These are phyloP conservation scores for Reticulascus tulasneorum DNA, from an alignment of 2,329 filamentous ascomycete species.

Conservation along the genomic window DNA sequence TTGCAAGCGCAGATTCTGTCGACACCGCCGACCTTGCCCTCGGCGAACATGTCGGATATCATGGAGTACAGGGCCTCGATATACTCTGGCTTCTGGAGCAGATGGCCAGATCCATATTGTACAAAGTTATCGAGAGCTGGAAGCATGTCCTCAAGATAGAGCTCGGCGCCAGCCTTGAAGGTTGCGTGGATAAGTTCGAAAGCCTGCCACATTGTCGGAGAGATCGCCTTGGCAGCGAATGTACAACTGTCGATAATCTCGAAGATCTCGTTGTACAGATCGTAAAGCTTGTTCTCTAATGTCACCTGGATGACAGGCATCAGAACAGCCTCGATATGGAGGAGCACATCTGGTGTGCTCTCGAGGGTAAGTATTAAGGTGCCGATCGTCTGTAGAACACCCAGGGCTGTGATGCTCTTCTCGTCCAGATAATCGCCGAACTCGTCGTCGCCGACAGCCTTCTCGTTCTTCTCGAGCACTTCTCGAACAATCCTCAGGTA, in stretches of 20 bases:
- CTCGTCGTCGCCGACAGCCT: slow-evolving; percentile 69
- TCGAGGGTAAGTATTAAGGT: slow-evolving; percentile 95
- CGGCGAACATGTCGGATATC: slow-evolving; percentile 91
- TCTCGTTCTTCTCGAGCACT: slow-evolving; percentile 78
- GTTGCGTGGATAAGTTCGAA: slow-evolving; percentile 96
- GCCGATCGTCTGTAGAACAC: slow-evolving; percentile 94
- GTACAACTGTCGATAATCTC: slow-evolving; percentile 99
- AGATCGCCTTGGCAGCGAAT: slow-evolving; percentile 93
- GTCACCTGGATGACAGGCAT: slow-evolving; percentile 98
- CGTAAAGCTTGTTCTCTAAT: slow-evolving; percentile 95
- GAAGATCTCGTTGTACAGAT: slow-evolving; percentile 97
- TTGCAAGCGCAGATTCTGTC: slow-evolving; percentile 98
- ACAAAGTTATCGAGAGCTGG: slow-evolving; percentile 98
- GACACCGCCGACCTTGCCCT: slow-evolving; percentile 87
- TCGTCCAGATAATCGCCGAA: slow-evolving; percentile 94
- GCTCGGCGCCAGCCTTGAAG: slow-evolving; percentile 94
- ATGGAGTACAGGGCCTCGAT: slow-evolving; percentile 86
- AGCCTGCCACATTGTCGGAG: slow-evolving; percentile 95
- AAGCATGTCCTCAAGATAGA: slow-evolving; percentile 98
- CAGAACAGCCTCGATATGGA: slow-evolving; percentile 90
- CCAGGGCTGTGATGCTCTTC: slow-evolving; percentile 96
- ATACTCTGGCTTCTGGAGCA: slow-evolving; percentile 81
- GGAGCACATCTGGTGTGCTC: slow-evolving; percentile 90
- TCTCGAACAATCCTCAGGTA: slow-evolving; percentile 92
- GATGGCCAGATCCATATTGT: slow-evolving; percentile 77